These are phyloP conservation scores for Mallotus repandus DNA, from an alignment of 441 rosid species.

Conservation along the genomic window DNA sequence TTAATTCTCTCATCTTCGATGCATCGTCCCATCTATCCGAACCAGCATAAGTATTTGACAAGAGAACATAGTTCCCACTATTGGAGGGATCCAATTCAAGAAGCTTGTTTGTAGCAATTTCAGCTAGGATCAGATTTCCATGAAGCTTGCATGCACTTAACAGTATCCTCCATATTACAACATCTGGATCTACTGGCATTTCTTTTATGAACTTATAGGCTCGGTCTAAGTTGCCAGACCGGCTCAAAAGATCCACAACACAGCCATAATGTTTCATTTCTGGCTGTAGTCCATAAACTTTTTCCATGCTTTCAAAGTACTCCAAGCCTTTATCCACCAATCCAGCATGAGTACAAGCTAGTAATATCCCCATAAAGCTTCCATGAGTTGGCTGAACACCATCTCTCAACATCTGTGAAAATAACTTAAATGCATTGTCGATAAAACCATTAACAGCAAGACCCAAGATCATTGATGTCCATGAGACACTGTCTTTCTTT, in stretches of 20 bases:
- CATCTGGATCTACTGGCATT: slow-evolving; percentile 58
- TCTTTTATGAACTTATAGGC: slow-evolving; percentile 42
- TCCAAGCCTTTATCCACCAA: slow-evolving; percentile 46
- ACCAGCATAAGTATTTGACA: slow-evolving; percentile 64
- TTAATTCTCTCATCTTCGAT: slow-evolving; percentile 43
- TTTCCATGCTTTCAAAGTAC: slow-evolving; percentile 43
- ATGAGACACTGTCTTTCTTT: slow-evolving; percentile 44
- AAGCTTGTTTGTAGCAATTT: slow-evolving; percentile 39
- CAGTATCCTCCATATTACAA: slow-evolving; percentile 53
- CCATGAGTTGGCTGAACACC: slow-evolving; percentile 48
- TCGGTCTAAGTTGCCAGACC: slow-evolving; percentile 45
- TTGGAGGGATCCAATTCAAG: slow-evolving; percentile 50
- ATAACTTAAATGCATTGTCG: slow-evolving; percentile 34
- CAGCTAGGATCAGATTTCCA: slow-evolving; percentile 47
- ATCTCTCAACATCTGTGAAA: slow-evolving; percentile 43
- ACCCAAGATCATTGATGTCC: slow-evolving; percentile 56
- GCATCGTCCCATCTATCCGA: slow-evolving; percentile 69
- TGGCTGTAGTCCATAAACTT: slow-evolving; percentile 39
- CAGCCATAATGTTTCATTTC: slow-evolving; percentile 57
- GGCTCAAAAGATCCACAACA: slow-evolving; percentile 51
- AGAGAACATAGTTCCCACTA: slow-evolving; percentile 58
- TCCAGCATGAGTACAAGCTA: slow-evolving; percentile 62
- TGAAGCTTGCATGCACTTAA: slow-evolving; percentile 58
- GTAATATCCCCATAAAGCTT: slow-evolving; percentile 46
- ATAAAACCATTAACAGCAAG: slow-evolving; percentile 52